Evolutionary conservation across 176 grass and related monocot species (phyloP).

Genomic region (Carex kokanica): DNA sequence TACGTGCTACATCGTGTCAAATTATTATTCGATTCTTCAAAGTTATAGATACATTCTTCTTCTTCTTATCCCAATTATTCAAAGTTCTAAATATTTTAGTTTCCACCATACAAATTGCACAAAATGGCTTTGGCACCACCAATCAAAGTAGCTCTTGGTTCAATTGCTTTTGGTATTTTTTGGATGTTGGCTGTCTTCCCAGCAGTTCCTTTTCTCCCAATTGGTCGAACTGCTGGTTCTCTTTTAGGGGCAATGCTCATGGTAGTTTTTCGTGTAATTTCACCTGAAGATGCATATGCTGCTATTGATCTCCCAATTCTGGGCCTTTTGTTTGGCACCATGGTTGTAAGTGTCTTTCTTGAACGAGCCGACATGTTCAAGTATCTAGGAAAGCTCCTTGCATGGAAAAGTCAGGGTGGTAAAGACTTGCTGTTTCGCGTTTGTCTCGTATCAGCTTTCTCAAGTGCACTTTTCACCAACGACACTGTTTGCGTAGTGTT

Average conservation of each 20-base stretch:
- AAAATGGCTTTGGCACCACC: slow-evolving; percentile 57
- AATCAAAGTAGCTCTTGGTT: slow-evolving; percentile 74
- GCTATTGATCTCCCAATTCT: slow-evolving; percentile 94
- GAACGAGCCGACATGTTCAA: slow-evolving; percentile 97
- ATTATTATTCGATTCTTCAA: not conserved
- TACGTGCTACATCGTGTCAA: not conserved
- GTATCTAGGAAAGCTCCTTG: slow-evolving; percentile 69
- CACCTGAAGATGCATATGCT: slow-evolving; percentile 57
- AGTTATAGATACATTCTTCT: slow-evolving; percentile 6
- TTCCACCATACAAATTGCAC: not conserved
- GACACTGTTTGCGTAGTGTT: slow-evolving; percentile 97
- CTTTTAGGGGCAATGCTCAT: slow-evolving; percentile 93
- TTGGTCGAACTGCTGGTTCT: slow-evolving; percentile 81
- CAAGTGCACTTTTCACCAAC: slow-evolving; percentile 91
- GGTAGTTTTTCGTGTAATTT: slow-evolving; percentile 80
- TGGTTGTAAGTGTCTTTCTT: slow-evolving; percentile 57
- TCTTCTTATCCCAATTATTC: not conserved
- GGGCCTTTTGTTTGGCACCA: slow-evolving; percentile 93
- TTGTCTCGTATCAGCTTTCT: slow-evolving; percentile 79
- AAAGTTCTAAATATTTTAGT: not conserved
- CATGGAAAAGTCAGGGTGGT: slow-evolving; percentile 69
- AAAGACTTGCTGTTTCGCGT: slow-evolving; percentile 89
- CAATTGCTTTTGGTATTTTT: slow-evolving; percentile 81
- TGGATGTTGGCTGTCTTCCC: slow-evolving; percentile 96
- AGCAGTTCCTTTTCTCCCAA: slow-evolving; percentile 84